Evolutionary conservation across 495 filamentous ascomycete genomes (phyloP).

Genomic region (Aspergillus incahuasiensis): DNA sequence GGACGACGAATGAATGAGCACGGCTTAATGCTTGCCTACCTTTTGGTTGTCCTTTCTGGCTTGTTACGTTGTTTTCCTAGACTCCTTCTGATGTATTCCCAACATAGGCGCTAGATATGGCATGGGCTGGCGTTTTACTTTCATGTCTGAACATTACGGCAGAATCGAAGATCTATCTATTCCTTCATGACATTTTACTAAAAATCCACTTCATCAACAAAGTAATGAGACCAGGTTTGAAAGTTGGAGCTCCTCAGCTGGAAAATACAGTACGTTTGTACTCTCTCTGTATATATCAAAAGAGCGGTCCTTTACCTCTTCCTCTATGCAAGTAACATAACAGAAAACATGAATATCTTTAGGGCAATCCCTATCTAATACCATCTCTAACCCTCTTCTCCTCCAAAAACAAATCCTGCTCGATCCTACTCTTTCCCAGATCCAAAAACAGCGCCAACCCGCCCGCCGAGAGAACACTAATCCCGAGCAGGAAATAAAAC

Average conservation of each 20-base stretch:
- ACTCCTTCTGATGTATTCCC: slow-evolving; percentile 14
- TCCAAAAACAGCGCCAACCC: slow-evolving; percentile 30
- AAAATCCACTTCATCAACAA: background rate
- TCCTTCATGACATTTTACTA: background rate
- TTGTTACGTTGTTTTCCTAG: slow-evolving; percentile 4
- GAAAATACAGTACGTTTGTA: no score
- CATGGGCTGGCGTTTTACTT: slow-evolving; percentile 28
- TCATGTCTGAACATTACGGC: background rate
- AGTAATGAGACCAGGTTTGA: no score
- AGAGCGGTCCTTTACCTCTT: background rate
- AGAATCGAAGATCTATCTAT: background rate
- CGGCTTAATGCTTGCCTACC: background rate
- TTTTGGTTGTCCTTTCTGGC: slow-evolving; percentile 3
- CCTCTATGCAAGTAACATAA: background rate
- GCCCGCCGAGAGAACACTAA: slow-evolving; percentile 37
- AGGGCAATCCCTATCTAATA: background rate
- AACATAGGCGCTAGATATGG: slow-evolving; percentile 27
- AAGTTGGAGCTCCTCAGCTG: no score
- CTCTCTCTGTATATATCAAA: no score
- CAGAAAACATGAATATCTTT: background rate
- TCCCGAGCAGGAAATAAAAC: slow-evolving; percentile 59
- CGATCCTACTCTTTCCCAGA: slow-evolving; percentile 52
- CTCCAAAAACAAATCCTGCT: slow-evolving; percentile 51
- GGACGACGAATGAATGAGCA: slow-evolving; percentile 22
- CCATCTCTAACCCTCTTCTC: slow-evolving; percentile 24